Conservation (phyloP, 2,329 filamentous ascomycete genomes). For the Beauveria scarabaeidicola region DNA sequence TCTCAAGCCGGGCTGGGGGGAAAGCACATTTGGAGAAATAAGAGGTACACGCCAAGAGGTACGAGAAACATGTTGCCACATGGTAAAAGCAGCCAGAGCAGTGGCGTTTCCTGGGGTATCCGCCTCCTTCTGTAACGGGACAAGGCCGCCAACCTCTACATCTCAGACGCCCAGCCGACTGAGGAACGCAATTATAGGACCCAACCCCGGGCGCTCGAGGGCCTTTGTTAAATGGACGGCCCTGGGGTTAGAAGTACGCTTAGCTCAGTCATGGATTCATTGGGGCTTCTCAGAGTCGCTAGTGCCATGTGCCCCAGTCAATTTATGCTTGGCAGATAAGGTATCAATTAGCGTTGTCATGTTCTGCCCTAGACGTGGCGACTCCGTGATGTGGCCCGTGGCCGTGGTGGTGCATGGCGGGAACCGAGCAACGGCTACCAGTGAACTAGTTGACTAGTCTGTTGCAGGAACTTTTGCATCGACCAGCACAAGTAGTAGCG, state of each 20-base stretch:
- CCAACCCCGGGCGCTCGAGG: neutral
- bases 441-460: neutral
- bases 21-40: neutral
- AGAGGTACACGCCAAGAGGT: neutral
- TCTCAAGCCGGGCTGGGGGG: neutral
- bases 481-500: neutral
- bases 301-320: neutral
- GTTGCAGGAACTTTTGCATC: slow-evolving; percentile 5
- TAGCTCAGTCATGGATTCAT: no score
- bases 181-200: neutral
- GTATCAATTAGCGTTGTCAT: slow-evolving; percentile 1
- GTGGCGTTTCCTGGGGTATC: neutral
- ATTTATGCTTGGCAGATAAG: slow-evolving; percentile 13
- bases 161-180: neutral
- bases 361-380: neutral
- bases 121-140: slow-evolving; percentile 6
- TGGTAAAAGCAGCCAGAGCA: neutral
- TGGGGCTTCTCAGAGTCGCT: neutral
- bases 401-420: neutral
- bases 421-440: neutral
- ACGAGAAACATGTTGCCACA: neutral
- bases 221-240: neutral
- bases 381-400: neutral
- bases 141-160: neutral
- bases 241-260: neutral